Evolutionary conservation across 345 rosid species (phyloP), one percentile per base, ranked within the genome.

Genomic region (Populus nigra): DNA sequence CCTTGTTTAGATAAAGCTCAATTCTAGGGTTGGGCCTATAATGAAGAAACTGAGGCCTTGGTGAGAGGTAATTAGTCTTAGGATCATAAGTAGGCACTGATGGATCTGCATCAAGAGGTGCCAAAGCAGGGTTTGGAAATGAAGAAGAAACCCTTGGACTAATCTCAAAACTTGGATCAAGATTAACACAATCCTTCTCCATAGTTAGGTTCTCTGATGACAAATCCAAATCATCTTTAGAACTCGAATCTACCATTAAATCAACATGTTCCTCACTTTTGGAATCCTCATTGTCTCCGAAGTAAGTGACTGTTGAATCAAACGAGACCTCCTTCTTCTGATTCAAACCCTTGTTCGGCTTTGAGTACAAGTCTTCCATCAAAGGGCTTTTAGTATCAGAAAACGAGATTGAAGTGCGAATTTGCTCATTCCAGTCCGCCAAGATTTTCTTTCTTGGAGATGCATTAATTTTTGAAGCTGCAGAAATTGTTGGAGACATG

Each of bases 401-500:
- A 66, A 81, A 85, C 5, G 88, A 84, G 29, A 85, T 78, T 9
- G 94, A 86, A 47, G 87, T 81, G 22, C 85, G 82, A 81, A 77
- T 65, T 20, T 81, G 59, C 72, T 91, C 94, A 29, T 89, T 91
- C 78, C 80, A 89, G 63, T 92, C 97, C 2, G 84, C 76, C 83
- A 94, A 88, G 13, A 94, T 80, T 78, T 83, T 90, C 89, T 91
- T 94, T 85, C 90, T 90, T 20, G 97, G 94, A 1, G 96, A 91
- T 55, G 93, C 59, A 73, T 79, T 84, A 78, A 91, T 75, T 80
- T 94, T 92, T 12, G 96, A 94, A 76, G 86, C 94, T 1, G 98
- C 96, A 71, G 97, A 91, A 29, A 92, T 89, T 38, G 98, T 92
- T 18, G 97, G 97, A 68, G 93, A 89, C 98, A 90, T 94, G 84